These are phyloP conservation scores for Aaosphaeria arxii DNA, from an alignment of 2,329 filamentous ascomycete species.

Conservation along the genomic window DNA sequence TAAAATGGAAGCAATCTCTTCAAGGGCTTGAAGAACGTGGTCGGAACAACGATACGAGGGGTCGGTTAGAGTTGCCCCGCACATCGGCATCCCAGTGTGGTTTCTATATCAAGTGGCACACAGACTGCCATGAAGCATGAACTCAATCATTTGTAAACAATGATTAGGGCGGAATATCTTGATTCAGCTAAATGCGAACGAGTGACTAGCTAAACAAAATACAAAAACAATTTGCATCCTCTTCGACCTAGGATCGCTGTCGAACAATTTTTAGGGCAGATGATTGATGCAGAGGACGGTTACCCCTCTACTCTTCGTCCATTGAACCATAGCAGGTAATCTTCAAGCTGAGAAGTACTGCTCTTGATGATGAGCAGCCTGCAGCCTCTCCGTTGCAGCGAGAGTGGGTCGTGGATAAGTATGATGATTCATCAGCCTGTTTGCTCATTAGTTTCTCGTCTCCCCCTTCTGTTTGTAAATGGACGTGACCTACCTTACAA, in stretches of 20 bases:
- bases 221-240: constrained; percentile 20
- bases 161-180: not conserved
- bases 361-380: constrained; percentile 14
- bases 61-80: too few species aligned
- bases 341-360: not conserved
- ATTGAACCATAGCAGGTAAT: constrained; percentile 5
- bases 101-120: too few species aligned
- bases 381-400: constrained; percentile 34
- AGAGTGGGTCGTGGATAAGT: constrained; percentile 36
- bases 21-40: too few species aligned
- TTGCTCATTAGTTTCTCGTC: constrained; percentile 5
- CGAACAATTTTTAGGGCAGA: constrained; percentile 23
- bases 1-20: too few species aligned
- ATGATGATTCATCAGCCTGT: constrained; percentile 33
- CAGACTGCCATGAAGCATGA: too few species aligned
- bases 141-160: too few species aligned
- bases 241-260: constrained; percentile 15
- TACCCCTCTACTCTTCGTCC: constrained; percentile 3
- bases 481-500: constrained; percentile 27
- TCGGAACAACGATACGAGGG: too few species aligned
- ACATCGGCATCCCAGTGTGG: too few species aligned
- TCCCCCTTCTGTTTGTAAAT: not conserved
- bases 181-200: constrained; percentile 7
- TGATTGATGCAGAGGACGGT: constrained; percentile 13
- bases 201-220: constrained; percentile 6